These are phyloP conservation scores for Climacium dendroides DNA, from an alignment of 225 moss, liverwort and hornwort species.

Conservation along the genomic window DNA sequence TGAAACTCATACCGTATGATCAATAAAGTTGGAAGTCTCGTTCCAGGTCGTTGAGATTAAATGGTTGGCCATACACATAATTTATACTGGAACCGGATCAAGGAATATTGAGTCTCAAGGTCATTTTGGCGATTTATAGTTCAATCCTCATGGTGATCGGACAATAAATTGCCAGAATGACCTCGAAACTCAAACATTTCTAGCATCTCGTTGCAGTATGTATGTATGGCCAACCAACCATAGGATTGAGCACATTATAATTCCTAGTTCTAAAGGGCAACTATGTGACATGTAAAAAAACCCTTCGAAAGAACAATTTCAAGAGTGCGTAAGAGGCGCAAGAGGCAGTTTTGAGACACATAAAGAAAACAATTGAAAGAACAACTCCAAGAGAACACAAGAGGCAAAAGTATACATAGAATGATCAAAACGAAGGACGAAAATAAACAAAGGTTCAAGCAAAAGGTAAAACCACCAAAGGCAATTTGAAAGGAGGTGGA, in stretches of 20 bases:
- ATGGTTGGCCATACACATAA: neutral
- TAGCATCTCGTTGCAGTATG: too few species aligned
- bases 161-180: neutral
- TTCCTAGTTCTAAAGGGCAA: neutral
- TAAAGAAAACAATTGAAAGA: neutral
- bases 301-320: neutral
- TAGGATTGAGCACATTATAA: neutral
- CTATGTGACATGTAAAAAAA: neutral
- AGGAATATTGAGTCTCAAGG: too few species aligned
- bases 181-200: too few species aligned
- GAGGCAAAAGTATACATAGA: too few species aligned
- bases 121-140: neutral
- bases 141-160: neutral
- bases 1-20: neutral
- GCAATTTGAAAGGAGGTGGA: neutral
- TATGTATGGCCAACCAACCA: too few species aligned
- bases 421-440: too few species aligned
- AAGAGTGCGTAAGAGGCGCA: neutral
- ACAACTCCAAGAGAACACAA: neutral
- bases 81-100: neutral
- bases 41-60: neutral
- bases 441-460: too few species aligned
- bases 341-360: neutral
- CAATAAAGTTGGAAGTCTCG: fast-evolving
- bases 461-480: too few species aligned